Percentiles rank a stretch among this genome's conserved stretches.
phyloP scores from a whole-genome alignment of 352 stramenopile species.

The Pythium coloratum region DNA sequence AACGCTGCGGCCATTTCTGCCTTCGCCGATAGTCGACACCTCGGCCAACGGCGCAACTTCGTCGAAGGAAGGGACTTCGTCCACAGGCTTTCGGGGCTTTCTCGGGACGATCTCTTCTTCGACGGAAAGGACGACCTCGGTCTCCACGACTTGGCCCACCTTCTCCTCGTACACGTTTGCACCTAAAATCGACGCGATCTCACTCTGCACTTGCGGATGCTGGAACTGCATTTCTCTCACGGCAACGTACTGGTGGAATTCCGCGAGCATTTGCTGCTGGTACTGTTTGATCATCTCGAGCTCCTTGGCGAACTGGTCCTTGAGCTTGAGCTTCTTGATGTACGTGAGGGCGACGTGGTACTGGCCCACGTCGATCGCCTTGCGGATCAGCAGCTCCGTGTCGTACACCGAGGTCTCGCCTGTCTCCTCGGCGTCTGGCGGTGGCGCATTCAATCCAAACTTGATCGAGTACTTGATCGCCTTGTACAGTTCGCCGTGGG shows the following conservation, averaged over 20 bases:
- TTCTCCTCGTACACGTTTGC: conserved; percentile 46
- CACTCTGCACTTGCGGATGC: conserved; percentile 42
- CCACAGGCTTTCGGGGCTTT: conserved; percentile 8
- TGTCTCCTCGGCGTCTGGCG: conserved; percentile 35
- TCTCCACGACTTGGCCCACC: conserved; percentile 43
- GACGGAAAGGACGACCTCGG: conserved; percentile 59
- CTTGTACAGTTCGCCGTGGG: conserved; percentile 81
- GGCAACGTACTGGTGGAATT: conserved; percentile 65
- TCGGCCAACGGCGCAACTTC: background rate
- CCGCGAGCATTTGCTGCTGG: conserved; percentile 42
- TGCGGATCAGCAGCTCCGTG: conserved; percentile 51
- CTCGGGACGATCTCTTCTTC: conserved; percentile 56
- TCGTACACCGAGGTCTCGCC: conserved; percentile 44
- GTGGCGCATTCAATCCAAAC: conserved; percentile 47
- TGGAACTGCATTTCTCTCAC: conserved; percentile 49
- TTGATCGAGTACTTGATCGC: conserved; percentile 89
- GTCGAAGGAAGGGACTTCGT: background rate
- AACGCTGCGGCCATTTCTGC: background rate
- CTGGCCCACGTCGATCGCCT: conserved; percentile 60
- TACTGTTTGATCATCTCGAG: conserved; percentile 56
- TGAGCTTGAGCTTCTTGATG: conserved; percentile 80
- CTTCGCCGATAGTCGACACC: background rate
- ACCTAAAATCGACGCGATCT: conserved; percentile 44
- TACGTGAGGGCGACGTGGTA: conserved; percentile 76
- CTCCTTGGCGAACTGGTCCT: conserved; percentile 57